These are phyloP conservation scores for Hyaloscypha bicolor DNA, from an alignment of 495 filamentous ascomycete genomes.

Conservation along the genomic window DNA sequence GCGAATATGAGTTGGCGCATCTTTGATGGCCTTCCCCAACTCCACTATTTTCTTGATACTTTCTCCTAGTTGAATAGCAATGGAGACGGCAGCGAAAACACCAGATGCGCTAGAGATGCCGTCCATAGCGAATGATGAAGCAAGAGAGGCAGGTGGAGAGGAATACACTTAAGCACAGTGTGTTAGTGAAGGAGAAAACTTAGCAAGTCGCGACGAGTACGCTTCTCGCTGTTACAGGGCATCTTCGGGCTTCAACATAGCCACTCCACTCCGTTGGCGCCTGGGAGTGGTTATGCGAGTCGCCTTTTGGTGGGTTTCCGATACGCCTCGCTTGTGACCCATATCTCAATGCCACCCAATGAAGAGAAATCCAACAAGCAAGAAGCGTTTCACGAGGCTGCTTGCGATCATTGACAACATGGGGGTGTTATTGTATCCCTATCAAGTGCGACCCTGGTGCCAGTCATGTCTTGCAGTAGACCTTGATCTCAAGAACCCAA, in stretches of 20 bases:
- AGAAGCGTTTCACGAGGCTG: neutral
- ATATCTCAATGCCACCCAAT: neutral
- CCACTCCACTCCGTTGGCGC: neutral
- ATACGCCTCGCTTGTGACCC: conserved; percentile 10
- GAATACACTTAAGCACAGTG: neutral
- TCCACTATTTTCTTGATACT: conserved; percentile 15
- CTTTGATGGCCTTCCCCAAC: conserved; percentile 10
- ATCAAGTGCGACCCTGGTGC: neutral
- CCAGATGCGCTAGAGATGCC: conserved; percentile 1
- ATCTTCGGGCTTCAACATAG: neutral
- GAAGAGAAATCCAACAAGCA: neutral
- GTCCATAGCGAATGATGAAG: conserved; percentile 21
- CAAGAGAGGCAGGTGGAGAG: conserved; percentile 1
- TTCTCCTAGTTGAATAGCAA: conserved; percentile 19
- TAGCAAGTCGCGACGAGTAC: neutral
- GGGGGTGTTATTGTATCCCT: neutral
- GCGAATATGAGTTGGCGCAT: conserved; percentile 14
- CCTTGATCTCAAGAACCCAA: too few species aligned
- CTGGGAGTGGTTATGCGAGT: neutral
- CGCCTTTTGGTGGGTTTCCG: neutral
- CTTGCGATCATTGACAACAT: neutral
- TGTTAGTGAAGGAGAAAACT: neutral
- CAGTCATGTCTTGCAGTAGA: too few species aligned
- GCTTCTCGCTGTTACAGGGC: neutral
- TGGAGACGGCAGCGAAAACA: conserved; percentile 9